Evolutionary conservation across 2,329 filamentous ascomycete genomes (phyloP), one percentile per base, ranked within the genome.

Genomic region (Scedosporium boydii): DNA sequence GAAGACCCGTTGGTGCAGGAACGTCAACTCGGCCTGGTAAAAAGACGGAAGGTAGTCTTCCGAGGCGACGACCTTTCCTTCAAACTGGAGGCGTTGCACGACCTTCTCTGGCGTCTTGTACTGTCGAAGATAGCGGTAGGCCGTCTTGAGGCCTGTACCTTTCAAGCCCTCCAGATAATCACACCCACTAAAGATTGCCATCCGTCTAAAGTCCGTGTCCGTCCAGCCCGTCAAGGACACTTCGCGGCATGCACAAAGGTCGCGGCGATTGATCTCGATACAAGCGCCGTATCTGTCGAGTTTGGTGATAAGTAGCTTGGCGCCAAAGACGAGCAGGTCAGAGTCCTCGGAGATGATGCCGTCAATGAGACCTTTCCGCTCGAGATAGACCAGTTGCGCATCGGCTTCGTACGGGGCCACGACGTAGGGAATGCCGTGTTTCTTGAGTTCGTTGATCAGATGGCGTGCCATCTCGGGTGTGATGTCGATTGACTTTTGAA

Each of bases 391-490:
- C 68, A 99, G 82, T 74, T 99, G 93, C n/a, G 93, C 88, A 74
- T 99, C 95, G 57, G 95, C 95, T 78, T 99, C 95, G 75, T 97
- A 99, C 0, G 95, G 95, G 0, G 95, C 95, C 18, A 99, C 96
- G 62, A 99, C 82, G 71, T 96, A 98, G 63, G 91, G 84, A 16
- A 99, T 82, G 46, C 86, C 82, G 69, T 87, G 78, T 69, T 85
- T 85, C 76, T 96, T 97, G 69, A 98, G 80, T 72, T 96, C 91
- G 67, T 97, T 92, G 63, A 99, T 99, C 61, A 98, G 77, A 67
- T 90, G 83, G 6, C 90, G 86, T 6, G 95, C 95, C 96, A 99
- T 99, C 69, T 95, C 87, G 2, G 96, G 93, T 1, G 95, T 98
- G 44, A 99, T 87, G 73, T 99, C 95, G 64, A 98, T 89, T 56